A percentile compares a stretch with the other conserved stretches of the same genome.
Conservation (phyloP, 2,329 filamentous ascomycete genomes). For the Didymellaceae sp. region DNA sequence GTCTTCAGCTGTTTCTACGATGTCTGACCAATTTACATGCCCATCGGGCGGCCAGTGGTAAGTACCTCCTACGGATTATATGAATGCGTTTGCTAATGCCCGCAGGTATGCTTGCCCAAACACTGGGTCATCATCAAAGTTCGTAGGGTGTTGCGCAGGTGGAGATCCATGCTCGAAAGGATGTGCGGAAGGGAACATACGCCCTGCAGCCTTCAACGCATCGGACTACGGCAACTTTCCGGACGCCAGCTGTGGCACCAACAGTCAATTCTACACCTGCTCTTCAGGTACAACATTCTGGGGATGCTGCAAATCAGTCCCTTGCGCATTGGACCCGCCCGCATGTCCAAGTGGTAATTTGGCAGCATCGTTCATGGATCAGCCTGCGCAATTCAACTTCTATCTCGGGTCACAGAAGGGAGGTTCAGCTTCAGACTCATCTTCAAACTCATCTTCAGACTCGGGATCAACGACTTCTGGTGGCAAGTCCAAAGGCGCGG, state of each 20-base stretch:
- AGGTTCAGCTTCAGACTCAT: not conserved
- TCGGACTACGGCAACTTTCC: constrained; percentile 41
- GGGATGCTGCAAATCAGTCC: constrained; percentile 49
- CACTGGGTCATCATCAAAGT: constrained; percentile 31
- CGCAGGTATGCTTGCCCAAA: constrained; percentile 34
- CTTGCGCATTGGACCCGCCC: constrained; percentile 33
- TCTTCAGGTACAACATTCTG: constrained; percentile 37
- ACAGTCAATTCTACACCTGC: constrained; percentile 49
- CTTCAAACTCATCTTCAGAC: not conserved
- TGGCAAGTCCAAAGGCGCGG: constrained; percentile 26
- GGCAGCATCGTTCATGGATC: constrained; percentile 26
- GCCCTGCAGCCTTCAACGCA: constrained; percentile 42
- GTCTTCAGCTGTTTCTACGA: constrained; percentile 15
- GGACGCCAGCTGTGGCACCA: constrained; percentile 40
- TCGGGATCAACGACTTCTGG: constrained; percentile 5
- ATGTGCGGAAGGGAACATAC: constrained; percentile 45
- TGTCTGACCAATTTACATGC: constrained; percentile 28
- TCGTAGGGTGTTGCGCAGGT: constrained; percentile 51
- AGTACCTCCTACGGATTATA: not conserved
- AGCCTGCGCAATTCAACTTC: constrained; percentile 25
- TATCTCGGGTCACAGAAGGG: constrained; percentile 18
- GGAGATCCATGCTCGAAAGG: constrained; percentile 48
- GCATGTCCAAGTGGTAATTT: not conserved
- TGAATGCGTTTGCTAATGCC: constrained; percentile 11
- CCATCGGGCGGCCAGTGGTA: constrained; percentile 33